phyloP scores from a whole-genome alignment of 2,329 filamentous ascomycete species.

The Endoconidiophora laricicola region DNA sequence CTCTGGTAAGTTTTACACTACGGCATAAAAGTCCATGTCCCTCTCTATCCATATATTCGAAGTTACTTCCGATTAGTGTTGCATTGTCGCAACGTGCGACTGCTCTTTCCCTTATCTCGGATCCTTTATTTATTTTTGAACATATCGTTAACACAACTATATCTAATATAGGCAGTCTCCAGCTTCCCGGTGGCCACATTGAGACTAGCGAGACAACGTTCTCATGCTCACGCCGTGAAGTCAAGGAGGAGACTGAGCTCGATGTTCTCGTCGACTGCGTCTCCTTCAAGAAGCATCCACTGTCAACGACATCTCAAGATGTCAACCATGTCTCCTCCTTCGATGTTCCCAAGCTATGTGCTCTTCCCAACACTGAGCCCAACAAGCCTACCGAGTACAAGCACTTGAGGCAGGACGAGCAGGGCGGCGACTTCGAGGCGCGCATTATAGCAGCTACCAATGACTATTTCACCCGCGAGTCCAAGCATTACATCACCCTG shows the following conservation, averaged over 20 bases:
- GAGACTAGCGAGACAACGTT: conserved; percentile 49
- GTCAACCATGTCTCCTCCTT: too few relatives aligned
- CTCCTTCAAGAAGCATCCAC: background rate
- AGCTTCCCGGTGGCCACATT: conserved; percentile 60
- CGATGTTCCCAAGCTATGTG: background rate
- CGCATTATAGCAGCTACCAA: conserved; percentile 48
- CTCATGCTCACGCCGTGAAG: conserved; percentile 48
- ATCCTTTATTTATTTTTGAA: background rate
- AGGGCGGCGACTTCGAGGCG: conserved; percentile 6
- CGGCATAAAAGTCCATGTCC: too few relatives aligned
- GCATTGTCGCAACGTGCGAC: too few relatives aligned
- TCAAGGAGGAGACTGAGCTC: conserved; percentile 54
- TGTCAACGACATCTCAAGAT: too few relatives aligned
- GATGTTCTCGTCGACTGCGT: conserved; percentile 27
- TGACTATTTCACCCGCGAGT: conserved; percentile 40
- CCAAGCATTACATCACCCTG: conserved; percentile 59
- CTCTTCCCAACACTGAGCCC: background rate
- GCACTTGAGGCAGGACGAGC: background rate
- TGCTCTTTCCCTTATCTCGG: too few relatives aligned
- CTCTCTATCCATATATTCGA: too few relatives aligned
- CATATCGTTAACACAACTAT: background rate
- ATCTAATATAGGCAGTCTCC: conserved; percentile 35
- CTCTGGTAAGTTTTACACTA: conserved; percentile 22
- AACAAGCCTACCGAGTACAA: background rate
- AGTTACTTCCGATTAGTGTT: background rate